Evolutionary conservation across 2,329 filamentous ascomycete species (phyloP).

Genomic region (Ustulina deusta): DNA sequence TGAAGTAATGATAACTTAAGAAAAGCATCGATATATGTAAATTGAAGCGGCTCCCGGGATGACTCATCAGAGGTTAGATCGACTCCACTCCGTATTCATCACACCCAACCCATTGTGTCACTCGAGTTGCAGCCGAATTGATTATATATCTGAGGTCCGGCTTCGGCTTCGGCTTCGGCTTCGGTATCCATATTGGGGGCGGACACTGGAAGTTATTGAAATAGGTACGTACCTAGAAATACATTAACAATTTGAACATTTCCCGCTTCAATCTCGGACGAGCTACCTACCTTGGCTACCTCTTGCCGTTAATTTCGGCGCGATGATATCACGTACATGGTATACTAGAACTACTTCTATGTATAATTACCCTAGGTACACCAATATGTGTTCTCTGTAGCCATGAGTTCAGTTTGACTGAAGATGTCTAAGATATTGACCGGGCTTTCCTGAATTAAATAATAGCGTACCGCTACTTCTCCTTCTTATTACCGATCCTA

Average conservation of each 20-base stretch:
- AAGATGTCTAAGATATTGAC: not conserved
- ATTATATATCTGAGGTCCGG: slow-evolving; percentile 5
- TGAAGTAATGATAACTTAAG: not conserved
- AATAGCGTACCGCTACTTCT: no score
- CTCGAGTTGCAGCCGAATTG: not conserved
- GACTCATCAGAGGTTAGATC: slow-evolving; percentile 8
- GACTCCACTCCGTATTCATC: slow-evolving; percentile 24
- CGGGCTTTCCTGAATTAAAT: not conserved
- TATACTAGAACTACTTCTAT: no score
- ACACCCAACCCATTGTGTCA: not conserved
- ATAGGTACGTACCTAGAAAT: not conserved
- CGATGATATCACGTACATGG: not conserved
- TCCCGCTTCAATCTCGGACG: slow-evolving; percentile 1
- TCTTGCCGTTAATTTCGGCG: not conserved
- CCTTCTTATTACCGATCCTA: no score
- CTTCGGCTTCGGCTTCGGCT: slow-evolving; percentile 33
- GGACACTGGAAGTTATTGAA: not conserved
- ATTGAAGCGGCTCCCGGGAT: not conserved
- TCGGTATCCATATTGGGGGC: slow-evolving; percentile 4
- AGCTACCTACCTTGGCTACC: not conserved
- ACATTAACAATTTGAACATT: not conserved
- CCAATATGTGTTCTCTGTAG: no score
- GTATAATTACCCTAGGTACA: no score
- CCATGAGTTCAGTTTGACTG: not conserved
- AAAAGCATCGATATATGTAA: not conserved